Base-by-base conservation (phyloP, 805 yeast species). In the Saccharomycopsis sp. region DNA sequence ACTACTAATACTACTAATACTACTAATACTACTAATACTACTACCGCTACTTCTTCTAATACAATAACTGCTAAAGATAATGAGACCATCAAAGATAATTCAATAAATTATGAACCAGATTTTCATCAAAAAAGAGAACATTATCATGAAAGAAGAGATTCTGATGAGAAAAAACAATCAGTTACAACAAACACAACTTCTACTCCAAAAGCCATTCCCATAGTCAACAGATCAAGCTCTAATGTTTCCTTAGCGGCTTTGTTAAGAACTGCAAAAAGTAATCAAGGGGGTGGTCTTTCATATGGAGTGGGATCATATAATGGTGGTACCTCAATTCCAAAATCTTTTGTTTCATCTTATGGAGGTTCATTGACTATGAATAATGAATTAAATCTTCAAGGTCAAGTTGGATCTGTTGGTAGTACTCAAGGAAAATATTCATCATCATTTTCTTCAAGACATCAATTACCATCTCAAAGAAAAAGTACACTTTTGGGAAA, bases 361-460 rank as follows among this genome's bases (percentile, higher is more conserved):
- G 58, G 58, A 25, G 51, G 50, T 12, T 37, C 41, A 5, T 23
- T 31, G 9, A 13, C 31, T 9, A 21, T 36, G 5, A 25, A 38
- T 12, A 21, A 33, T 12, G 53, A 52, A 1, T n/a, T n/a, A n/a
- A n/a, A n/a, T n/a, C n/a, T n/a, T n/a, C n/a, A n/a, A n/a, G 60
- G 61, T 39, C 64, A 62, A 35, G 59, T 59, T 0, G 66, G 67
- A 1, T 60, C 62, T 1, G 57, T 59, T 1, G 59, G 58, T 12
- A 55, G 57, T 40, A n/a, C n/a, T n/a, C 52, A 51, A 0, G 79
- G 83, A 2, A 67, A 76, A 47, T 80, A 78, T 49, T 71, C 84
- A 2, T 76, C 89, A 1, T 78, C 88, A 0, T 79, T 79, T 56
- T 83, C 84, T 0, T 76, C 78, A n/a, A 61, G 83, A 36, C 67